Evolutionary conservation across 1,284 basidiomycete genomes (phyloP).

Genomic region (Fomitopsis schrenkii): DNA sequence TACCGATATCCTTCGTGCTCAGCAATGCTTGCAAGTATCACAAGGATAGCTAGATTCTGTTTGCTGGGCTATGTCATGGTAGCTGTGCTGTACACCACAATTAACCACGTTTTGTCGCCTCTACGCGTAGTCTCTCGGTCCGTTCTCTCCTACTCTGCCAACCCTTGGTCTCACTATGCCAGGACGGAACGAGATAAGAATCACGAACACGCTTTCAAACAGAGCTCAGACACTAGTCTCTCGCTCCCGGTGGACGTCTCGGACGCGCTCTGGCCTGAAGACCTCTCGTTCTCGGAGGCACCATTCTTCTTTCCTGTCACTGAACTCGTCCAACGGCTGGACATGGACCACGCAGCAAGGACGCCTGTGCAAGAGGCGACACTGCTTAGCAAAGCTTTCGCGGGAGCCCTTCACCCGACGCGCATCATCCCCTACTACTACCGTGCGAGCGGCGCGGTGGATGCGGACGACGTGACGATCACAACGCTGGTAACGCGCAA

Average conservation of each 20-base stretch:
- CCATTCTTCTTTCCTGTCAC: constrained; percentile 1
- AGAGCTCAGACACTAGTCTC: not conserved
- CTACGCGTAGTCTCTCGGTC: not conserved
- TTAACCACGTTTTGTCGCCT: not conserved
- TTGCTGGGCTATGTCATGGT: constrained; percentile 5
- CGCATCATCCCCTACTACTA: constrained; percentile 80
- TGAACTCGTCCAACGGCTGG: not conserved
- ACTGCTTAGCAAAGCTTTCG: constrained; percentile 60
- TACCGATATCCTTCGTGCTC: no score
- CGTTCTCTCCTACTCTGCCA: not conserved
- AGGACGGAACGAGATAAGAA: not conserved
- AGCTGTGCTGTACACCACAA: constrained; percentile 11
- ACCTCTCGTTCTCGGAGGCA: not conserved
- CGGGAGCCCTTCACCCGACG: constrained; percentile 62
- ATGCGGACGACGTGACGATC: constrained; percentile 71
- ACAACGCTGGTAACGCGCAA: constrained; percentile 81
- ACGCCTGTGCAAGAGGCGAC: constrained; percentile 20
- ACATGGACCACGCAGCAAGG: not conserved
- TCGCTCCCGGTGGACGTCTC: constrained; percentile 1
- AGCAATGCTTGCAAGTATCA: not conserved
- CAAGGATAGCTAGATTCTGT: constrained; percentile 3
- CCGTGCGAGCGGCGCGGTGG: constrained; percentile 47
- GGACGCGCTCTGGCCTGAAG: constrained; percentile 7
- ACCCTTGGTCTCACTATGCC: not conserved
- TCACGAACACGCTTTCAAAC: no score